Percentiles rank a stretch among this genome's conserved stretches.
These are phyloP conservation scores for Kernera saxatilis DNA, from an alignment of 345 rosid genomes.

Conservation along the genomic window DNA sequence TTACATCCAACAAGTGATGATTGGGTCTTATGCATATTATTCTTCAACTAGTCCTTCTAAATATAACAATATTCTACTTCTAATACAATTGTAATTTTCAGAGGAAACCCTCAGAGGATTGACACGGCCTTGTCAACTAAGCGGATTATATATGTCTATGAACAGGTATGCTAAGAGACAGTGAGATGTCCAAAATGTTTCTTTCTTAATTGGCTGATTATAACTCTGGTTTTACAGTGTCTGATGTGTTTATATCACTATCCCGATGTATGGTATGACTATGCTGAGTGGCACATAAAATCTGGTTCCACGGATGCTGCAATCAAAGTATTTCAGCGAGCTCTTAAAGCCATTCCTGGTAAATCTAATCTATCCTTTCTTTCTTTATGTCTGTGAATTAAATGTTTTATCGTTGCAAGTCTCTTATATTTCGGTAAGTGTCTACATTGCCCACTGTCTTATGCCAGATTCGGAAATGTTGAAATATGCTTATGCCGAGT, in stretches of 20 bases:
- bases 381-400: constrained; percentile 5
- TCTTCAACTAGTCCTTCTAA: not conserved
- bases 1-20: constrained; percentile 1
- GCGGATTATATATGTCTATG: constrained; percentile 77
- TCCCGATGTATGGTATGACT: constrained; percentile 93
- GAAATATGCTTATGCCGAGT: constrained; percentile 90
- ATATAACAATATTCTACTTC: not conserved
- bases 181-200: constrained; percentile 9
- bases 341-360: constrained; percentile 96
- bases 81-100: constrained; percentile 33
- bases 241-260: constrained; percentile 93
- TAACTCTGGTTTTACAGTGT: constrained; percentile 49
- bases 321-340: constrained; percentile 89
- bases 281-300: constrained; percentile 90
- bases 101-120: constrained; percentile 95
- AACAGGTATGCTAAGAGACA: constrained; percentile 57
- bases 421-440: not conserved
- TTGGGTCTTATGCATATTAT: not conserved
- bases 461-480: constrained; percentile 74
- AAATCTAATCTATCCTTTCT: not conserved
- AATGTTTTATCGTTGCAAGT: not conserved
- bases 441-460: constrained; percentile 12
- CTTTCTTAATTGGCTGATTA: constrained; percentile 7
- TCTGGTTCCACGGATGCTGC: constrained; percentile 84
- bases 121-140: constrained; percentile 67